A percentile compares a stretch with the other conserved stretches of the same genome.
These are phyloP conservation scores for Kondoa malvinella DNA, from an alignment of 768 basidiomycete genomes.

Conservation along the genomic window DNA sequence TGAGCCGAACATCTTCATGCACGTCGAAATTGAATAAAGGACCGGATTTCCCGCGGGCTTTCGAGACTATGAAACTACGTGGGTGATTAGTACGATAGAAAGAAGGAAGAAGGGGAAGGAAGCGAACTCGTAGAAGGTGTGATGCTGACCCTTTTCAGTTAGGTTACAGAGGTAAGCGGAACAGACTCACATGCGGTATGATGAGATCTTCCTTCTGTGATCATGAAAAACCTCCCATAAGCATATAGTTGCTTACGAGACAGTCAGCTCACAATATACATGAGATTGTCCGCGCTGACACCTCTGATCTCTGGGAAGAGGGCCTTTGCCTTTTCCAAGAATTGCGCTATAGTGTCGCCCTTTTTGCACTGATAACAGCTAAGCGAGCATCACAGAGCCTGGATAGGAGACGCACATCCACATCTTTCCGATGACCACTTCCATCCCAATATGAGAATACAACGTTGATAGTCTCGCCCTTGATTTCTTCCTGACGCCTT, in stretches of 20 bases:
- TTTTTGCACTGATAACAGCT: slow-evolving; percentile 68
- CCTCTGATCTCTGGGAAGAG: slow-evolving; percentile 85
- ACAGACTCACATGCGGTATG: slow-evolving; percentile 64
- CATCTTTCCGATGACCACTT: slow-evolving; percentile 84
- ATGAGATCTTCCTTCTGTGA: slow-evolving; percentile 73
- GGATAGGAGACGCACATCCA: slow-evolving; percentile 44
- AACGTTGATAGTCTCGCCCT: slow-evolving; percentile 60
- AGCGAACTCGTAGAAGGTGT: slow-evolving; percentile 77
- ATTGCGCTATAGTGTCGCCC: slow-evolving; percentile 68
- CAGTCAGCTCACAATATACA: slow-evolving; percentile 65
- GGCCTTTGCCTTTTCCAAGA: slow-evolving; percentile 79
- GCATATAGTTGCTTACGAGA: background rate
- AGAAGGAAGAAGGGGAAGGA: background rate
- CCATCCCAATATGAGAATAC: slow-evolving; percentile 98
- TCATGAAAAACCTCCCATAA: background rate
- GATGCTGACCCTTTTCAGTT: slow-evolving; percentile 43
- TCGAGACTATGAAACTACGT: slow-evolving; percentile 72
- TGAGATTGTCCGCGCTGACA: slow-evolving; percentile 82
- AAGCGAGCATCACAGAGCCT: background rate
- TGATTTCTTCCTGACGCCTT: slow-evolving; percentile 40
- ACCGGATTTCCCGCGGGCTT: slow-evolving; percentile 92
- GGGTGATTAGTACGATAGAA: background rate
- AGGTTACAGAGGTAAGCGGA: background rate
- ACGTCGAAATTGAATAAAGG: slow-evolving; percentile 98
- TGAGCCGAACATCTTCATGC: slow-evolving; percentile 87